Conservation (phyloP, 2,329 filamentous ascomycete species). For the Colletotrichum cuscutae region DNA sequence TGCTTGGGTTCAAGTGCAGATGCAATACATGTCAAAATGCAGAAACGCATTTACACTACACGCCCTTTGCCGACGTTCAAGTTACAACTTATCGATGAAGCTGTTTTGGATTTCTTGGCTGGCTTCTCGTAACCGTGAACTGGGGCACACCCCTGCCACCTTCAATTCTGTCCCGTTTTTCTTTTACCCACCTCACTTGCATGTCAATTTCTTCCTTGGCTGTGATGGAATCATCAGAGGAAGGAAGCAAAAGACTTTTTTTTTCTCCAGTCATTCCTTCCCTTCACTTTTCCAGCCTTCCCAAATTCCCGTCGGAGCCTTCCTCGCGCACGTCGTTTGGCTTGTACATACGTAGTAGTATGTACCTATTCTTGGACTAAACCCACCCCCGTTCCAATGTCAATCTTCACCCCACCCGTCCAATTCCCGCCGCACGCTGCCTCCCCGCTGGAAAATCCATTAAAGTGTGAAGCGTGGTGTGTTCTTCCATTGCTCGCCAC, state of each 20-base stretch:
- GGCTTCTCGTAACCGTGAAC: neutral
- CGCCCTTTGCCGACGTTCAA: neutral
- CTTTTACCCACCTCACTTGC: neutral
- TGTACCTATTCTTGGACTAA: neutral
- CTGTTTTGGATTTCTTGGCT: neutral
- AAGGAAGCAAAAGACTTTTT: neutral
- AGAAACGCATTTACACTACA: neutral
- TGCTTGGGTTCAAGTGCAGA: too few relatives aligned
- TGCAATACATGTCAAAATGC: too few relatives aligned
- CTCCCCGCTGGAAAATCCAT: neutral
- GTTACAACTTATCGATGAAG: neutral
- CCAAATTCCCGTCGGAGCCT: neutral
- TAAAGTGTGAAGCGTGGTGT: neutral
- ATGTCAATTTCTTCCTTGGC: neutral
- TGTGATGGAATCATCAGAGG: neutral
- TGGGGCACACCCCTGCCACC: neutral
- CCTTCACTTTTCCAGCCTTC: neutral
- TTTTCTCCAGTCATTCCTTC: neutral
- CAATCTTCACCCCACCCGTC: neutral
- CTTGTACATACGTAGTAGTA: neutral
- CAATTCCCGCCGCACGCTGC: neutral
- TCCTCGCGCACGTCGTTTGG: neutral
- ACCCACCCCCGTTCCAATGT: neutral
- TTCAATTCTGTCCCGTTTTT: slow-evolving; percentile 4
- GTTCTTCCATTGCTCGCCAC: slow-evolving; percentile 3